Evolutionary conservation across 805 yeast species (phyloP), one percentile per base, ranked within the genome.

Genomic region (Wickerhamomyces canadensis): DNA sequence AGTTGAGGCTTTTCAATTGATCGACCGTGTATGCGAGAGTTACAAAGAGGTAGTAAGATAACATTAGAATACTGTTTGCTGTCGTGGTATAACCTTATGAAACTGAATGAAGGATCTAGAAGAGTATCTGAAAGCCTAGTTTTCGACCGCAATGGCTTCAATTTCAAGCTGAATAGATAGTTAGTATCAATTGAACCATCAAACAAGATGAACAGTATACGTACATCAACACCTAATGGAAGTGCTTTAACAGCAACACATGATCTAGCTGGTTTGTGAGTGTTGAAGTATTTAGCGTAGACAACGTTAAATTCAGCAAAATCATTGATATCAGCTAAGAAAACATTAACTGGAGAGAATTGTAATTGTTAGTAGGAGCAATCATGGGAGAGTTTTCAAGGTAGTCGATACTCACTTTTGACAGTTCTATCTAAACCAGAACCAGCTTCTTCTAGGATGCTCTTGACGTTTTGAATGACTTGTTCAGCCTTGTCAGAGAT

Each of bases 181-280:
- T n/a, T n/a, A n/a, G n/a, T n/a, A n/a, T n/a, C n/a, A n/a, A n/a
- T n/a, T n/a, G n/a, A n/a, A n/a, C n/a, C n/a, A n/a, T n/a, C n/a
- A n/a, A n/a, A n/a, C n/a, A n/a, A n/a, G 3, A 10, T 10, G 3
- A 6, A 8, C 12, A 2, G 11, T 17, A 24, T 35, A 57, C 61
- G 19, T 49, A 69, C 71, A 44, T 77, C 84, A 44, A 79, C 86
- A 43, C 87, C 87, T 62, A 93, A 76, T 43, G 98, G 98, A 52
- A 93, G 79, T 45, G 77, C 79, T 64, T 80, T 81, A 45, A 89
- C 98, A 31, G 97, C 97, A 52, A 93, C 95, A 72, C 97, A 93
- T 2, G 97, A 85, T 76, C 98, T 86, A 27, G 98, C 98, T 31
- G 98, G 98, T 62, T 82, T 83, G 67, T 82, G 91, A 33, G 64